Base-by-base conservation (phyloP, 2,329 filamentous ascomycete species). In the Cyphellophora attinorum region DNA sequence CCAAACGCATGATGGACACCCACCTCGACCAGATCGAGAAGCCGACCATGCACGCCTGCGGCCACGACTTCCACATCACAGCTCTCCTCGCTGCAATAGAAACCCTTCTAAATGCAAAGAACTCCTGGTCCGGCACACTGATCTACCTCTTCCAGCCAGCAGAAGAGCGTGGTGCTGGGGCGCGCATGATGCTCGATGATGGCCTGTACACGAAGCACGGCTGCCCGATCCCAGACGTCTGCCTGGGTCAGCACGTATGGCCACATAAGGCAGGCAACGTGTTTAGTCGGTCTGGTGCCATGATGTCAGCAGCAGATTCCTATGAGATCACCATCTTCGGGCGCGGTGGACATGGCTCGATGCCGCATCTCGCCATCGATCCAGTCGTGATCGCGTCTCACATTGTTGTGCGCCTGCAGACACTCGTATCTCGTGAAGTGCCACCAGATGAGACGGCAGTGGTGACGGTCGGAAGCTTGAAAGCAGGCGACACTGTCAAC, bases 131-230 rank as follows among this genome's bases (percentile, higher is more conserved):
- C 11, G 79, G 79, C 0, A 82, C 76, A 0, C 43, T 83, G n/a
- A 56, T 84, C 3, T 50, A 78, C 3, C 53, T 75, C 2, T 83
- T 83, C 50, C 79, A 84, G 48, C 79, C 79, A 0, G 69, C 70
- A 2, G 79, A 83, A 50, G 79, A 84, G 51, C 61, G 67, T 2
- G 75, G 68, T 0, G 66, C 61, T 0, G 79, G 79, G 0, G 79
- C 79, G 0, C 66, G 68, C 53, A 57, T 72, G 13, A 79, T 79
- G 74, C 61, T 79, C 3, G 64, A 72, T 21, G 72, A 72, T 45
- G 71, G 73, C 1, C 54, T 76, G 25, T 76, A 54, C 60, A 67
- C 51, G 52, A n/a, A 31, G 19, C 39, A 42, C 25, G 13, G 29
- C 19, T 33, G 74, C 5, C 72, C 72, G 0, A 46, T 65, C 3